Evolutionary conservation across 495 filamentous ascomycete species (phyloP).

Genomic region (Aspergillus affinis): DNA sequence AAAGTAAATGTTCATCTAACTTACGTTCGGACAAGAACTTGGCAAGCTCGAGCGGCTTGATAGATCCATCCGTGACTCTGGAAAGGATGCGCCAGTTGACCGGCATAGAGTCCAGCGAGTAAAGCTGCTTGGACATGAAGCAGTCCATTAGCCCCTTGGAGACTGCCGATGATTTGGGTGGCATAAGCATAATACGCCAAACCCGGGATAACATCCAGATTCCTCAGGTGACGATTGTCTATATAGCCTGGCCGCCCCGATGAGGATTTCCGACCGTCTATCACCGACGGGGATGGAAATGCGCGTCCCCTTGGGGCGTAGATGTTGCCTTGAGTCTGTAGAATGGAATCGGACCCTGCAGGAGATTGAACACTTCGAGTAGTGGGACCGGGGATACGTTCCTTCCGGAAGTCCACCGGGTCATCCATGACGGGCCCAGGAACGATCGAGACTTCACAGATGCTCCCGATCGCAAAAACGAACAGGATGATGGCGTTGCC

Average conservation of each 20-base stretch:
- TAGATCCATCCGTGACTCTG: conserved; percentile 90
- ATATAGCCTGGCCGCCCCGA: conserved; percentile 19
- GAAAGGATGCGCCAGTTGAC: conserved; percentile 81
- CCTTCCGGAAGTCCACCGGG: conserved; percentile 24
- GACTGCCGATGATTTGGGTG: conserved; percentile 79
- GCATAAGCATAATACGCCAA: conserved; percentile 86
- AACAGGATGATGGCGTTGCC: conserved; percentile 76
- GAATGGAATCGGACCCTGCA: conserved; percentile 26
- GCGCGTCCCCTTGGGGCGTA: conserved; percentile 25
- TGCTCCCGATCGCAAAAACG: conserved; percentile 81
- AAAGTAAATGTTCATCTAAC: conserved; percentile 23
- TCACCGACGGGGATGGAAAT: conserved; percentile 24
- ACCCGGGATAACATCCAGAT: conserved; percentile 87
- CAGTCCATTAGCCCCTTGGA: conserved; percentile 74
- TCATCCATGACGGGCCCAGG: conserved; percentile 55
- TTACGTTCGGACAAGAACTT: conserved; percentile 77
- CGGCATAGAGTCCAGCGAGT: conserved; percentile 83
- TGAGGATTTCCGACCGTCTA: conserved; percentile 13
- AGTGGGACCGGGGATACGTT: conserved; percentile 28
- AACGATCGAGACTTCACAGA: conserved; percentile 63
- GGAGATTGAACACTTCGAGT: conserved; percentile 29
- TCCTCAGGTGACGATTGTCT: conserved; percentile 41
- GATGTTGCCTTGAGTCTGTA: conserved; percentile 18
- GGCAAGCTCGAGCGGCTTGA: conserved; percentile 71
- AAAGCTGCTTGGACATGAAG: conserved; percentile 82